Percentiles rank a stretch among this genome's conserved stretches.
phyloP scores from a whole-genome alignment of 371 early-diverging fungal genomes.

The Mucor saturninus region DNA sequence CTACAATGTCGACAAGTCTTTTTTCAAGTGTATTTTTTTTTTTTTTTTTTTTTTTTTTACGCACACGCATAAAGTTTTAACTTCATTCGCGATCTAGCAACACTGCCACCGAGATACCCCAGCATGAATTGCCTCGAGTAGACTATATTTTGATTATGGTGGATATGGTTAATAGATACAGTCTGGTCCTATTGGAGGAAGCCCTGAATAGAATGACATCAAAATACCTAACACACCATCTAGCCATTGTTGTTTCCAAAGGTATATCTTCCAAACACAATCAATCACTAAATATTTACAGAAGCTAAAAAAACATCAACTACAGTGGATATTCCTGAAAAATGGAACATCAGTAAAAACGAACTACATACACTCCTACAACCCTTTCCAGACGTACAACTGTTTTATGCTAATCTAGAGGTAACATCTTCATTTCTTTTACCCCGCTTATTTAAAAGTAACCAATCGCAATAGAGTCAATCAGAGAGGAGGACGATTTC shows the following conservation, averaged over 20 bases:
- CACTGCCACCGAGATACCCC: conserved; percentile 27
- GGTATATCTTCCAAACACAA: conserved; percentile 13
- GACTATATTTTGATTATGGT: conserved; percentile 39
- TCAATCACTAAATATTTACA: not conserved
- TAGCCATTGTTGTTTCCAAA: conserved; percentile 40
- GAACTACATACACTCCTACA: conserved; percentile 11
- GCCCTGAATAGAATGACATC: conserved; percentile 19
- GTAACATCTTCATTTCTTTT: conserved; percentile 8
- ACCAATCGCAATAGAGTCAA: conserved; percentile 3
- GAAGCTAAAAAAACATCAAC: not conserved
- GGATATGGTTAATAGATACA: conserved; percentile 36
- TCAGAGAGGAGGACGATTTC: conserved; percentile 7
- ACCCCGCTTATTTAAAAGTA: not conserved
- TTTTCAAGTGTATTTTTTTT: conserved; percentile 34
- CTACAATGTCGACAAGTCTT: conserved; percentile 30
- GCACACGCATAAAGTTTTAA: not conserved
- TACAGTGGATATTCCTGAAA: conserved; percentile 27
- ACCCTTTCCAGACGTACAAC: conserved; percentile 15
- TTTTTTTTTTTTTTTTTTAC: conserved; percentile 3
- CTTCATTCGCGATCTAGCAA: conserved; percentile 15
- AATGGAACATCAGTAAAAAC: conserved; percentile 22
- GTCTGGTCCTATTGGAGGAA: conserved; percentile 19
- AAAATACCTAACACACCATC: conserved; percentile 25
- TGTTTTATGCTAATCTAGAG: conserved; percentile 32
- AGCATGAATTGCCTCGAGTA: conserved; percentile 10